Conservation (phyloP, 495 filamentous ascomycete species). For the Ramalina intermedia region DNA sequence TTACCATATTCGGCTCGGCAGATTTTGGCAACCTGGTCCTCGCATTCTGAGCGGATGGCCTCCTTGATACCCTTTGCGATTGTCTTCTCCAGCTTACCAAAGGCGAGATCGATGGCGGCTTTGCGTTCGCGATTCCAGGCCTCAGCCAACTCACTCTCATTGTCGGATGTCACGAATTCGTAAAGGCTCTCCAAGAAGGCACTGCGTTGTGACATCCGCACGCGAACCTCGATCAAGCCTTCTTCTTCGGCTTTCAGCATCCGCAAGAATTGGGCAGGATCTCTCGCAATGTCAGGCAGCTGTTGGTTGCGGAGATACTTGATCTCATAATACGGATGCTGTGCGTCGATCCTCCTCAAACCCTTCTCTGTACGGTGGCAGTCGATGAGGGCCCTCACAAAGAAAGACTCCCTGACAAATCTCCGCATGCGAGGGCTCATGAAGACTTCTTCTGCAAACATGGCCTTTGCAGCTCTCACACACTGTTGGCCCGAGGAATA, state of each 20-base stretch:
- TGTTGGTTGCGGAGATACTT: slow-evolving; percentile 88
- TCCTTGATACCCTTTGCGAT: slow-evolving; percentile 88
- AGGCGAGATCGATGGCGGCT: slow-evolving; percentile 69
- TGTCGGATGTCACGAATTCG: slow-evolving; percentile 77
- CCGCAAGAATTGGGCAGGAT: slow-evolving; percentile 77
- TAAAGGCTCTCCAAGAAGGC: slow-evolving; percentile 61
- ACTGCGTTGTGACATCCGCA: slow-evolving; percentile 59
- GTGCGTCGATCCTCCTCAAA: slow-evolving; percentile 82
- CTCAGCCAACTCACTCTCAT: slow-evolving; percentile 87
- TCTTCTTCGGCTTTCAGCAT: slow-evolving; percentile 97
- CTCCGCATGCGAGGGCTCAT: slow-evolving; percentile 84
- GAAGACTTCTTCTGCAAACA: slow-evolving; percentile 84
- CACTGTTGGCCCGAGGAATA: slow-evolving; percentile 66
- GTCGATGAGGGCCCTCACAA: slow-evolving; percentile 65
- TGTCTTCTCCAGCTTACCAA: slow-evolving; percentile 65
- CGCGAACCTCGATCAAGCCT: slow-evolving; percentile 68
- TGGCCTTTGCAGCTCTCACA: slow-evolving; percentile 59
- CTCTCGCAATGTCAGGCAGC: slow-evolving; percentile 60
- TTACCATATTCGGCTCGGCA: slow-evolving; percentile 76
- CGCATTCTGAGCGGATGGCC: slow-evolving; percentile 76
- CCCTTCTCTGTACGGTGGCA: slow-evolving; percentile 89
- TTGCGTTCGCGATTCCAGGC: slow-evolving; percentile 81
- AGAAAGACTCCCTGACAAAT: slow-evolving; percentile 66
- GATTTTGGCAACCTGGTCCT: slow-evolving; percentile 67
- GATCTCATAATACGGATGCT: slow-evolving; percentile 93